Base-by-base conservation (phyloP, 352 stramenopile species). In the Globisporangium orthogonon region DNA sequence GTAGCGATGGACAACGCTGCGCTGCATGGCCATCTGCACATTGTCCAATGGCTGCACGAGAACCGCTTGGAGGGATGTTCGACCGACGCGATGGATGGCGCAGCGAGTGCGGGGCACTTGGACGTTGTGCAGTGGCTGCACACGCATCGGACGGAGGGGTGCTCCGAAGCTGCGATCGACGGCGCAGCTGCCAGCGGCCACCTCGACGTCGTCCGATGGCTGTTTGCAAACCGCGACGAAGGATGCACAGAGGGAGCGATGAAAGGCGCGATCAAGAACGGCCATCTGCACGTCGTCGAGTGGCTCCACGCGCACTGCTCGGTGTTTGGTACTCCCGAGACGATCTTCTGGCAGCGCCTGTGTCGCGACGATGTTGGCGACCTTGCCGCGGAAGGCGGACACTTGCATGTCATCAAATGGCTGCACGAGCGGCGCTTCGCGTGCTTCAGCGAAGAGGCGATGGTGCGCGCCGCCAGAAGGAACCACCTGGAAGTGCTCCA, bases 21-120 rank as follows among this genome's bases (percentile, higher is more conserved):
- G 10, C 33, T 46, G 50, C 44, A 39, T 13, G 47, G 47, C 29
- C 56, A 61, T 7, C 39, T 61, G 2, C 9, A 29, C 18, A 39
- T 61, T 13, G 37, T 61, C 28, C 9, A 45, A 5, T 61, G 48
- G 56, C 29, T 61, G n/a, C 56, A 61, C 23, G 33, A 23, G 18
- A 52, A 50, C 35, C 28, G 55, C 7, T 30, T 31, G 4, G 46
- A 61, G 23, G 46, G 55, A 18, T 61, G 55, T 10, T 49, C 47
- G 17, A 23, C 17, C 7, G 1, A 30, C 5, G 35, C 55, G 46
- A 61, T 61, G 46, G 48, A 56, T 5, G 29, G 23, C 17, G 44
- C 44, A 13, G 44, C 44, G 2, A 11, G 44, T 9, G 44, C 44
- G n/a, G 48, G 48, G 3, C 48, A 31, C 31, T 3, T 43, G 17